These are phyloP conservation scores for Ilex paraguariensis DNA, from an alignment of 305 asterid genomes.

Conservation along the genomic window DNA sequence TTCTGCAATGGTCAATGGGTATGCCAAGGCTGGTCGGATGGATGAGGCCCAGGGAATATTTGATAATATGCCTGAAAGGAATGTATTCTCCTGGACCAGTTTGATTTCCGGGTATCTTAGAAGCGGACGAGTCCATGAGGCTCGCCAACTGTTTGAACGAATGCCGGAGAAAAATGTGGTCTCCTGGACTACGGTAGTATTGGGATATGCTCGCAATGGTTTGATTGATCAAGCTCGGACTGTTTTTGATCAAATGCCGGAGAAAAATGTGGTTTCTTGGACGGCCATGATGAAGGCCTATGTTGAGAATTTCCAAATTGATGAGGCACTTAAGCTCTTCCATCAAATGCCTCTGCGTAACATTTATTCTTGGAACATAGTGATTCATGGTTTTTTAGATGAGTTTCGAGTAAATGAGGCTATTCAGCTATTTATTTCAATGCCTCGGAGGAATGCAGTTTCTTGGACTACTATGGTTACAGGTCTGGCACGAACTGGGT, in stretches of 20 bases:
- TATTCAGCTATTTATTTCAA: slow-evolving; percentile 30
- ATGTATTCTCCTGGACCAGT: slow-evolving; percentile 75
- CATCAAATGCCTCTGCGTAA: slow-evolving; percentile 52
- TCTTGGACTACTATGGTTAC: slow-evolving; percentile 79
- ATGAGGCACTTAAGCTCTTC: slow-evolving; percentile 59
- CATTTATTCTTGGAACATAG: slow-evolving; percentile 62
- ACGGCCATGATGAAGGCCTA: slow-evolving; percentile 71
- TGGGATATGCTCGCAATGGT: slow-evolving; percentile 65
- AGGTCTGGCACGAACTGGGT: slow-evolving; percentile 62
- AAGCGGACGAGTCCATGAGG: slow-evolving; percentile 48
- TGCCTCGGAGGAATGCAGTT: slow-evolving; percentile 55
- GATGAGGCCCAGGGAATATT: slow-evolving; percentile 49
- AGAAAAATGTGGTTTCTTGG: slow-evolving; percentile 40
- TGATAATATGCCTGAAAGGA: slow-evolving; percentile 57
- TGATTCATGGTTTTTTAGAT: slow-evolving; percentile 54
- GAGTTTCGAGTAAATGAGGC: slow-evolving; percentile 50
- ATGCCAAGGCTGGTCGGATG: slow-evolving; percentile 58
- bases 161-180: slow-evolving; percentile 25
- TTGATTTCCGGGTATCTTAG: slow-evolving; percentile 68
- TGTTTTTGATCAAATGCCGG: slow-evolving; percentile 35
- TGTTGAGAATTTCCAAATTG: slow-evolving; percentile 39
- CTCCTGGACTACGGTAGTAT: slow-evolving; percentile 59
- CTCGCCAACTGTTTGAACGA: slow-evolving; percentile 40
- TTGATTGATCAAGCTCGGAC: slow-evolving; percentile 48
- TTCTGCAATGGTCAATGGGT: slow-evolving; percentile 81